A percentile compares a stretch with the other conserved stretches of the same genome.
Evolutionary conservation across 306 rosid species (phyloP).

Genomic region (Cicer yamashitae): DNA sequence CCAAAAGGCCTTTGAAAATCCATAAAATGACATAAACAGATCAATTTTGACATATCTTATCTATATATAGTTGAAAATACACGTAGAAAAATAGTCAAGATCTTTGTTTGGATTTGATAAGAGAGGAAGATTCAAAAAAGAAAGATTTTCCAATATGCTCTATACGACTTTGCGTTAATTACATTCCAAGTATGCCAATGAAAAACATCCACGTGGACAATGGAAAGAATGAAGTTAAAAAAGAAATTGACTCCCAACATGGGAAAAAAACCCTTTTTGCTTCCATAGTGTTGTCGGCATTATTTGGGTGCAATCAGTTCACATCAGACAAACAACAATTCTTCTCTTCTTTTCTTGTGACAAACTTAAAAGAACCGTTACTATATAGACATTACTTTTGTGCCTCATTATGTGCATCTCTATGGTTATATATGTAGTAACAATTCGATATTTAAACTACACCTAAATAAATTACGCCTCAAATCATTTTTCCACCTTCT

Average conservation of each 20-base stretch:
- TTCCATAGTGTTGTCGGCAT: conserved; percentile 66
- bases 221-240: conserved; percentile 21
- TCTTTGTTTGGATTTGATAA: conserved; percentile 54
- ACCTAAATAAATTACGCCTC: not conserved
- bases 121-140: conserved; percentile 46
- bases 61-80: conserved; percentile 10
- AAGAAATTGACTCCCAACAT: conserved; percentile 62
- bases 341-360: conserved; percentile 25
- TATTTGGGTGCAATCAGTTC: conserved; percentile 58
- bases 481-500: not conserved
- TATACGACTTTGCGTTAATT: conserved; percentile 53
- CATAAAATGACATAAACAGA: conserved; percentile 36
- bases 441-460: not conserved
- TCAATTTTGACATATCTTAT: conserved; percentile 16
- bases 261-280: conserved; percentile 50
- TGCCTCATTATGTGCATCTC: conserved; percentile 35
- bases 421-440: not conserved
- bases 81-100: conserved; percentile 29
- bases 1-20: conserved; percentile 46
- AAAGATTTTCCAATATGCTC: conserved; percentile 47
- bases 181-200: conserved; percentile 56
- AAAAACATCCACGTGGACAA: conserved; percentile 45
- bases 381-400: conserved; percentile 39
- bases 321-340: conserved; percentile 53
- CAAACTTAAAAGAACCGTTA: conserved; percentile 40